Conservation (phyloP, 2,329 filamentous ascomycete species). For the Diaporthe ampelina region DNA sequence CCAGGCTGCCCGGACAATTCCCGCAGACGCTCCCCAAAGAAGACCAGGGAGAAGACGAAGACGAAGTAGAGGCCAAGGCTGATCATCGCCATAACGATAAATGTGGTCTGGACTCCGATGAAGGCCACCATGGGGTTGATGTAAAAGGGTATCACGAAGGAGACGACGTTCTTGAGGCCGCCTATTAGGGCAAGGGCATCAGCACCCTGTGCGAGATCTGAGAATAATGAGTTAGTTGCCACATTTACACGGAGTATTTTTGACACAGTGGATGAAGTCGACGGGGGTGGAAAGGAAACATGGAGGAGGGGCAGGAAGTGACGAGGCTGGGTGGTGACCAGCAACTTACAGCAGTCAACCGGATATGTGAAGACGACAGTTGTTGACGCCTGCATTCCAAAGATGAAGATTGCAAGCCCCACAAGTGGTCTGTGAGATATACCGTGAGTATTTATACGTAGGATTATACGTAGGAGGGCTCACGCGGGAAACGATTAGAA, state of each 20-base stretch:
- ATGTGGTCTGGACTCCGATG: neutral
- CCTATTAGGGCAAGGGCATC: neutral
- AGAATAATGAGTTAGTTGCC: neutral
- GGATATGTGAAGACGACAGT: neutral
- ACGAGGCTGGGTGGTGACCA: neutral
- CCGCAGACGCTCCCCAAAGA: neutral
- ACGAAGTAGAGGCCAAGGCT: neutral
- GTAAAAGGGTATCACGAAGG: neutral
- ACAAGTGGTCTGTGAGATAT: neutral
- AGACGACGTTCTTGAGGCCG: conserved; percentile 17
- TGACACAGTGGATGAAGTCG: too few species aligned
- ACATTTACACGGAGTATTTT: too few species aligned
- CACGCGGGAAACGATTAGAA: too few species aligned
- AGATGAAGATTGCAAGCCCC: neutral
- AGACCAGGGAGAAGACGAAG: neutral
- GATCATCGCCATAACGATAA: neutral
- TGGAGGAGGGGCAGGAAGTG: neutral
- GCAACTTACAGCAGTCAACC: neutral
- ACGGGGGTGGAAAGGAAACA: too few species aligned
- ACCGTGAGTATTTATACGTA: neutral
- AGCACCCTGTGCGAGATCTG: neutral
- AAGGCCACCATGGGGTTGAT: neutral
- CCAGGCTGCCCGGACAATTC: neutral
- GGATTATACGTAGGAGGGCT: neutral
- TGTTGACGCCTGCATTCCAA: neutral